Evolutionary conservation across 768 basidiomycete genomes (phyloP).

Genomic region (Hypholoma sublateritium): DNA sequence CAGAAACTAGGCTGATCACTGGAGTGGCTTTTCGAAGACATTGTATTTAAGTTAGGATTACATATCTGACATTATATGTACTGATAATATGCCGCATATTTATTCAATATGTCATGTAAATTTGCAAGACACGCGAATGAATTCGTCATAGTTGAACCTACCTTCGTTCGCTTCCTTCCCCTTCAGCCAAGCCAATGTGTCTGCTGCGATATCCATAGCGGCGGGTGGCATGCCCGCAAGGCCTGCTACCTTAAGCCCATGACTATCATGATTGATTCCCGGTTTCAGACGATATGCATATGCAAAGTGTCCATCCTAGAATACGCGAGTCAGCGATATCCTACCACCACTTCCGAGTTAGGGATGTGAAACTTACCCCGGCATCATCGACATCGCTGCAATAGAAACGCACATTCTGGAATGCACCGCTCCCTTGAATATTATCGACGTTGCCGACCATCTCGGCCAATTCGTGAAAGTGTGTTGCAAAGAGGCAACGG

Average conservation of each 20-base stretch:
- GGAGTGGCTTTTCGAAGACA: too few species aligned
- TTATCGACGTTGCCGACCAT: conserved; percentile 67
- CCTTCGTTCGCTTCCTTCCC: not conserved
- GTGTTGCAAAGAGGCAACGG: conserved; percentile 95
- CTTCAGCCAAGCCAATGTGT: conserved; percentile 44
- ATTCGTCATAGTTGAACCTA: not conserved
- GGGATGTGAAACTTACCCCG: conserved; percentile 45
- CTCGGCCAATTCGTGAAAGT: conserved; percentile 91
- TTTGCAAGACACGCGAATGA: not conserved
- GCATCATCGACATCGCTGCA: conserved; percentile 86
- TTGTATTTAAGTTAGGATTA: too few species aligned
- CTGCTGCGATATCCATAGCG: conserved; percentile 60
- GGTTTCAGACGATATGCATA: conserved; percentile 81
- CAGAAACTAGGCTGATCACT: too few species aligned
- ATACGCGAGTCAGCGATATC: not conserved
- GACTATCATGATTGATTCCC: conserved; percentile 89
- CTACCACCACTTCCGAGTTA: too few species aligned
- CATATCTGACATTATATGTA: too few species aligned
- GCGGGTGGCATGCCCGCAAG: conserved; percentile 78
- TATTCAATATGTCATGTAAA: not conserved
- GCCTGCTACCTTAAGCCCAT: conserved; percentile 87
- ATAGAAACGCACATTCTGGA: conserved; percentile 74
- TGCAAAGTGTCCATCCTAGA: conserved; percentile 72
- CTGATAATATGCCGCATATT: too few species aligned
- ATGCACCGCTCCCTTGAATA: conserved; percentile 43